These are phyloP conservation scores for Chaetomium cochliodes DNA, from an alignment of 495 filamentous ascomycete species.

Conservation along the genomic window DNA sequence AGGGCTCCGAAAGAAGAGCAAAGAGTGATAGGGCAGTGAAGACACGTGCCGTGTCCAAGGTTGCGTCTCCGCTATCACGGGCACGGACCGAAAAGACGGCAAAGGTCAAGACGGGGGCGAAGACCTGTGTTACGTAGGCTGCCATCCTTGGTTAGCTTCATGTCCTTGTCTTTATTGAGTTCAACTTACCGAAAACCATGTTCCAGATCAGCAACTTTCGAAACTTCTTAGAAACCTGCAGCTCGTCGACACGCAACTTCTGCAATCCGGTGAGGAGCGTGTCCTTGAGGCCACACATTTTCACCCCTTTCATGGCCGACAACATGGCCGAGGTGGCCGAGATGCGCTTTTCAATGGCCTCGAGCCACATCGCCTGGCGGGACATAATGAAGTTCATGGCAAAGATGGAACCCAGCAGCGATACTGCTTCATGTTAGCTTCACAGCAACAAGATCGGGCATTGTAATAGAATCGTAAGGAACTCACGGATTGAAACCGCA, in stretches of 20 bases:
- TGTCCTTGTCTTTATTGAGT: not conserved
- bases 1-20: constrained; percentile 57
- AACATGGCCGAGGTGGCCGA: constrained; percentile 55
- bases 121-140: constrained; percentile 55
- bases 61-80: constrained; percentile 33
- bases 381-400: constrained; percentile 48
- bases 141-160: constrained; percentile 23
- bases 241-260: constrained; percentile 55
- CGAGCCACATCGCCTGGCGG: constrained; percentile 52
- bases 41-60: constrained; percentile 50
- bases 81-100: constrained; percentile 36
- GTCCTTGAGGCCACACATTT: constrained; percentile 57
- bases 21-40: constrained; percentile 64
- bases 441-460: not conserved
- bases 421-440: constrained; percentile 19
- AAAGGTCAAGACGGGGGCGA: constrained; percentile 47
- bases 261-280: constrained; percentile 49
- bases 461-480: not conserved
- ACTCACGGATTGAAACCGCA: constrained; percentile 48
- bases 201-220: constrained; percentile 47
- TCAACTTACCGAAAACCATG: constrained; percentile 32
- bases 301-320: constrained; percentile 60
- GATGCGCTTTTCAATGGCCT: constrained; percentile 53
- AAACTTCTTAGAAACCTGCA: constrained; percentile 57
- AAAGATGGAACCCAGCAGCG: constrained; percentile 31